Evolutionary conservation across 169 alveolate genomes (phyloP).

Genomic region (Eimeria acervulina): DNA sequence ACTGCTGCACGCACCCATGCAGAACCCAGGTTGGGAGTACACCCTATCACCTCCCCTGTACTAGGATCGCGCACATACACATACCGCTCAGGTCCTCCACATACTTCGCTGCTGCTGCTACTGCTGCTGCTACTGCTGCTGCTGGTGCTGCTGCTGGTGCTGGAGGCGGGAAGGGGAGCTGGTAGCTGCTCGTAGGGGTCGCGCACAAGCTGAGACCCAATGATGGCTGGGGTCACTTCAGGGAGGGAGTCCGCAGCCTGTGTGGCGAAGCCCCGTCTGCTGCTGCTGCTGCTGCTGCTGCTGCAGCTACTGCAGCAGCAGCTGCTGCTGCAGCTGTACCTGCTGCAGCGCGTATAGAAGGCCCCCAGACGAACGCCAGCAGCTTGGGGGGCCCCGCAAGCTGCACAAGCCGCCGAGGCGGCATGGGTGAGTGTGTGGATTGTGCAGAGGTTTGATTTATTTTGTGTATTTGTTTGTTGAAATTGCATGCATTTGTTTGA

Average conservation of each 20-base stretch:
- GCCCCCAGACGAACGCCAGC: background rate
- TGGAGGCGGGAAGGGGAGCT: background rate
- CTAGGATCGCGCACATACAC: conserved; percentile 67
- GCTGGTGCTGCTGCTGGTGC: conserved; percentile 9
- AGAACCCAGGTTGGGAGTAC: conserved; percentile 42
- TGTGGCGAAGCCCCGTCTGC: conserved; percentile 20
- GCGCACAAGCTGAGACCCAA: conserved; percentile 22
- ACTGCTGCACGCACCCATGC: conserved; percentile 65
- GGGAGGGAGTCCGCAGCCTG: background rate
- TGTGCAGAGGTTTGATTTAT: background rate
- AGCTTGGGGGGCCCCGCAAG: conserved; percentile 10
- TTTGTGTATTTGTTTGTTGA: background rate
- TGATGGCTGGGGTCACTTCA: conserved; percentile 24
- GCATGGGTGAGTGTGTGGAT: background rate
- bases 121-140: conserved; percentile 12
- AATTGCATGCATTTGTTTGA: background rate
- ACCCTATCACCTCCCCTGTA: conserved; percentile 56
- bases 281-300: background rate
- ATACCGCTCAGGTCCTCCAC: conserved; percentile 22
- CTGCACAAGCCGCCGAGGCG: background rate
- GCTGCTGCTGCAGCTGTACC: background rate
- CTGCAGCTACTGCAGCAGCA: background rate
- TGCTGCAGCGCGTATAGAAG: background rate
- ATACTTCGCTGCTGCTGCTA: background rate
- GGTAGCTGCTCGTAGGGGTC: conserved; percentile 54